Evolutionary conservation across 768 basidiomycete genomes (phyloP).

Genomic region (Suillus alpinus): DNA sequence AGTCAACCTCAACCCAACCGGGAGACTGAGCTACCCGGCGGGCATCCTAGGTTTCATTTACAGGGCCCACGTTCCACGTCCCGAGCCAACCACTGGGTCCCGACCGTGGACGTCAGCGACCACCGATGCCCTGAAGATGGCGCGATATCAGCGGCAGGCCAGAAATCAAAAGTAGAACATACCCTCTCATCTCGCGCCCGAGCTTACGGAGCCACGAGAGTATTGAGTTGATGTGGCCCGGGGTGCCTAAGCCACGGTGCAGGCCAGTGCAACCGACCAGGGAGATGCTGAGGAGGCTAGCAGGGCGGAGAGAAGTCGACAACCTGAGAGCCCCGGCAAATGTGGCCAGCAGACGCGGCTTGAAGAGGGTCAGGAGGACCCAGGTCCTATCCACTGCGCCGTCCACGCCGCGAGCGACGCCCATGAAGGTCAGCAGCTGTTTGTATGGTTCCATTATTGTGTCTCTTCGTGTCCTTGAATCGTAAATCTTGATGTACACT

Average conservation of each 20-base stretch:
- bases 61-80: no score
- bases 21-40: no score
- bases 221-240: background rate
- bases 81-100: no score
- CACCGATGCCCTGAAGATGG: no score
- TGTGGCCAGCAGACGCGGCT: background rate
- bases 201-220: background rate
- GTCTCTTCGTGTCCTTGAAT: background rate
- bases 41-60: no score
- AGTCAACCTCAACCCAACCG: no score
- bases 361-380: background rate
- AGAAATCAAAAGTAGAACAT: no score
- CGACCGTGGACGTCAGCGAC: no score
- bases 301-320: background rate
- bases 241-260: background rate
- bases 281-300: background rate
- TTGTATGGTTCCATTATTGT: background rate
- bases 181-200: background rate
- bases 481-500: background rate
- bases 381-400: background rate
- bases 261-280: background rate
- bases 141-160: no score
- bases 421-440: background rate
- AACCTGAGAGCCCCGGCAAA: background rate
- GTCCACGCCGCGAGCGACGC: background rate